A percentile compares a stretch with the other conserved stretches of the same genome.
Evolutionary conservation across 2,329 filamentous ascomycete genomes (phyloP).

Genomic region (Cordyceps pruinosa): DNA sequence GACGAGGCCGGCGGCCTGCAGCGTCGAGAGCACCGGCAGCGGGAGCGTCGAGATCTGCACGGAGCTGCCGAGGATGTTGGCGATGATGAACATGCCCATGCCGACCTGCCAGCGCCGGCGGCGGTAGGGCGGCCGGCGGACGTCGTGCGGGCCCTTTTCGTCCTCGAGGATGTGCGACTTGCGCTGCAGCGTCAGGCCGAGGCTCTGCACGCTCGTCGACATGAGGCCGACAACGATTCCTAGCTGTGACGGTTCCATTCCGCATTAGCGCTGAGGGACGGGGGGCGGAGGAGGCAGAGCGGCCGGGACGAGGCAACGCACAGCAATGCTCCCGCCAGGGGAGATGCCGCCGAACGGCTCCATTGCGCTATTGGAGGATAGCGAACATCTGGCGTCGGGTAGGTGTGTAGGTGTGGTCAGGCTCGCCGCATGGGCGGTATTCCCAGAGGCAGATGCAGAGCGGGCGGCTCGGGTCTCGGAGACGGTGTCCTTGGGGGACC

Average conservation of each 20-base stretch:
- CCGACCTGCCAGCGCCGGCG: constrained; percentile 92
- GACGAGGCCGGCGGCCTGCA: constrained; percentile 91
- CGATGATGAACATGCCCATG: constrained; percentile 94
- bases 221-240: constrained; percentile 89
- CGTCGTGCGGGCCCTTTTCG: constrained; percentile 74
- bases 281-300: no score
- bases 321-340: constrained; percentile 69
- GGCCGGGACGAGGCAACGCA: constrained; percentile 34
- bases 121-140: constrained; percentile 78
- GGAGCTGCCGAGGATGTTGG: constrained; percentile 89
- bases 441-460: background rate
- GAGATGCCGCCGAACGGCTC: constrained; percentile 68
- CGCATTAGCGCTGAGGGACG: constrained; percentile 1
- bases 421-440: constrained; percentile 20
- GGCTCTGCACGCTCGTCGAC: constrained; percentile 89
- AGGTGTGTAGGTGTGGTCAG: constrained; percentile 15
- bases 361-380: constrained; percentile 47
- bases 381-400: constrained; percentile 40
- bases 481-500: background rate
- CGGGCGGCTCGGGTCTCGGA: background rate
- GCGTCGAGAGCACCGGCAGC: constrained; percentile 84
- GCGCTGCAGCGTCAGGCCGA: constrained; percentile 91
- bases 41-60: constrained; percentile 97
- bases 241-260: constrained; percentile 54
- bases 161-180: constrained; percentile 98